phyloP scores from a whole-genome alignment of 768 basidiomycete genomes.

The Trametes maxima region DNA sequence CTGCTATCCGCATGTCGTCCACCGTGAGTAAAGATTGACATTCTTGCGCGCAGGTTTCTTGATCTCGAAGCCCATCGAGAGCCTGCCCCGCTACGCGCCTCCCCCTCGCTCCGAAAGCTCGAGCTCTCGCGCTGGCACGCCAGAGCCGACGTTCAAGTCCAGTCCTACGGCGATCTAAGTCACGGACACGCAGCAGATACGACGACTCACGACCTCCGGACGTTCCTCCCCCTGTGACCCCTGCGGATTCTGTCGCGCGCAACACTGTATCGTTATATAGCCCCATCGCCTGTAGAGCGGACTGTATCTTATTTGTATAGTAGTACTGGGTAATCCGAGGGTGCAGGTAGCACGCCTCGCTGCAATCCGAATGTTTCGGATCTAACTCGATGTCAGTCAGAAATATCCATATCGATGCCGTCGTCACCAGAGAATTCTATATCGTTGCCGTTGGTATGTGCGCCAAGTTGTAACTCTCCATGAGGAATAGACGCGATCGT shows the following conservation, averaged over 20 bases:
- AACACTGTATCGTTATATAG: conserved; percentile 26
- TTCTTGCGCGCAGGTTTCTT: conserved; percentile 47
- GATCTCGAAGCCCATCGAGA: conserved; percentile 59
- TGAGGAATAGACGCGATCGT: too few species aligned
- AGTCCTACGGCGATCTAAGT: conserved; percentile 34
- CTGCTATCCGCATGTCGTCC: conserved; percentile 10
- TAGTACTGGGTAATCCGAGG: conserved; percentile 9
- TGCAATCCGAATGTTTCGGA: neutral
- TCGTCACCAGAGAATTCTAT: neutral
- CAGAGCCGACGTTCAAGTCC: conserved; percentile 35
- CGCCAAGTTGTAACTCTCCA: too few species aligned
- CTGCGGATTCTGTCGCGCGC: conserved; percentile 1
- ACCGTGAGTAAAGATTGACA: neutral
- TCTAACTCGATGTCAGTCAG: neutral
- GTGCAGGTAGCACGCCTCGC: neutral
- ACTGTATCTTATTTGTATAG: conserved; percentile 17
- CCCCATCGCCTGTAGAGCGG: conserved; percentile 12
- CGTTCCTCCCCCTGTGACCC: neutral
- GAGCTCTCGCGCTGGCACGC: conserved; percentile 31
- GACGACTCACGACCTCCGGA: conserved; percentile 18
- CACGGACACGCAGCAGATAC: conserved; percentile 7
- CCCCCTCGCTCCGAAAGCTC: conserved; percentile 29
- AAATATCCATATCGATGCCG: conserved; percentile 6
- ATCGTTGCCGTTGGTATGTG: too few species aligned
- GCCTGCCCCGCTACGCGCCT: conserved; percentile 54